Evolutionary conservation across 2,329 filamentous ascomycete species (phyloP).

Genomic region (Scytalidium lignicola): DNA sequence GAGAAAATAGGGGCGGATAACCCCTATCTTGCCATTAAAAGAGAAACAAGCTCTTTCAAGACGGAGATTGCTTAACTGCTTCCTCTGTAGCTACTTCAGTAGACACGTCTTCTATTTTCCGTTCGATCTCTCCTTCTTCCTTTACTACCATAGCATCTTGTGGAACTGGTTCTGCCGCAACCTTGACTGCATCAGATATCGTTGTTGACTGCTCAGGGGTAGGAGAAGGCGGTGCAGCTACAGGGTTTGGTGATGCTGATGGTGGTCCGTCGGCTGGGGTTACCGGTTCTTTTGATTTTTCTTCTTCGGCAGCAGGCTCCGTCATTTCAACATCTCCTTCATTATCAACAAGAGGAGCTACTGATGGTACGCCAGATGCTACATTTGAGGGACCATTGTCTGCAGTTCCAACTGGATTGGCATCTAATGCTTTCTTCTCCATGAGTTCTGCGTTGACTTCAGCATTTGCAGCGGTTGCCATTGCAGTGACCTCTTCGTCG

Average conservation of each 20-base stretch:
- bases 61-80: constrained; percentile 13
- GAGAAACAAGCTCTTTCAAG: background rate
- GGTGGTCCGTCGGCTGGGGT: constrained; percentile 7
- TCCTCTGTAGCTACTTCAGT: constrained; percentile 23
- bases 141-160: constrained; percentile 26
- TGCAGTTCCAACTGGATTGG: constrained; percentile 4
- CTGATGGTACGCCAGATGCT: constrained; percentile 23
- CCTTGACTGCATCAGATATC: constrained; percentile 20
- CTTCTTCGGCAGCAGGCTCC: constrained; percentile 10
- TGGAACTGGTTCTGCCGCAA: constrained; percentile 20
- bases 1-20: too few relatives aligned
- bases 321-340: constrained; percentile 30
- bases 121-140: constrained; percentile 26
- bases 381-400: constrained; percentile 24
- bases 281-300: constrained; percentile 2
- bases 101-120: constrained; percentile 24
- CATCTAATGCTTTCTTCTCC: constrained; percentile 24
- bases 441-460: constrained; percentile 25
- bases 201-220: constrained; percentile 19
- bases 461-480: constrained; percentile 23
- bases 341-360: constrained; percentile 16
- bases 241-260: constrained; percentile 26
- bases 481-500: constrained; percentile 20
- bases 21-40: background rate
- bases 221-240: constrained; percentile 17